Conservation (phyloP, 345 rosid species). For the Rubroshorea leprosula region DNA sequence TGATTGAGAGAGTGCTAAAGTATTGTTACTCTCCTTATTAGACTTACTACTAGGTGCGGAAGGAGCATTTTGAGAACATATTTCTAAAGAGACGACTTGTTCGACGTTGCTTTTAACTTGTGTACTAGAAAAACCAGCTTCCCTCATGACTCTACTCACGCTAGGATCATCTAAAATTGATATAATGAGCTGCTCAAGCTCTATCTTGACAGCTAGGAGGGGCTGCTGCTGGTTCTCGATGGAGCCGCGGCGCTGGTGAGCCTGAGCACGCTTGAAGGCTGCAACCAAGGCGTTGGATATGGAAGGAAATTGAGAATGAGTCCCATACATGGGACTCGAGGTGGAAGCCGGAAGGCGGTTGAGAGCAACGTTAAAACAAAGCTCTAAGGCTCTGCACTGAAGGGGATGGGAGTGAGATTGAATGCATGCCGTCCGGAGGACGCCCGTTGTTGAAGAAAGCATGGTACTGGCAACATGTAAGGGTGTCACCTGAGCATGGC, state of each 20-base stretch:
- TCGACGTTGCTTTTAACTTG: constrained; percentile 86
- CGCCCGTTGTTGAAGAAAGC: constrained; percentile 69
- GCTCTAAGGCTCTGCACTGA: constrained; percentile 92
- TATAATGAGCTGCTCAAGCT: constrained; percentile 81
- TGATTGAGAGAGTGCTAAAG: constrained; percentile 22
- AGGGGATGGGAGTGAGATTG: constrained; percentile 94
- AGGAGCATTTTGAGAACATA: constrained; percentile 38
- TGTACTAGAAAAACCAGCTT: constrained; percentile 91
- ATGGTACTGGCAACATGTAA: constrained; percentile 91
- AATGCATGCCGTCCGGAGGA: constrained; percentile 81
- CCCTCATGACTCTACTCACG: constrained; percentile 96
- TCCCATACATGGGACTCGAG: constrained; percentile 50
- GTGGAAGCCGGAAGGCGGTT: constrained; percentile 92
- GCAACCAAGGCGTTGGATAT: constrained; percentile 93
- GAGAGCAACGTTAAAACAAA: constrained; percentile 93
- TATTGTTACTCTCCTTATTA: constrained; percentile 17
- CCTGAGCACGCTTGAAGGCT: constrained; percentile 96
- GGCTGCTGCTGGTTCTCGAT: constrained; percentile 90
- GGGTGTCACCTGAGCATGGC: constrained; percentile 98
- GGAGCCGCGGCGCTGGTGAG: constrained; percentile 92
- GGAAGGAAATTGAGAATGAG: constrained; percentile 61
- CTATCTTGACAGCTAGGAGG: constrained; percentile 80
- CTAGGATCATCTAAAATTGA: constrained; percentile 95
- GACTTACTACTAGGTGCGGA: constrained; percentile 39
- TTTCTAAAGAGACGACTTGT: constrained; percentile 56